Evolutionary conservation across 768 basidiomycete species (phyloP), one percentile per base, ranked within the genome.

Genomic region (Rhizopogon sp.): DNA sequence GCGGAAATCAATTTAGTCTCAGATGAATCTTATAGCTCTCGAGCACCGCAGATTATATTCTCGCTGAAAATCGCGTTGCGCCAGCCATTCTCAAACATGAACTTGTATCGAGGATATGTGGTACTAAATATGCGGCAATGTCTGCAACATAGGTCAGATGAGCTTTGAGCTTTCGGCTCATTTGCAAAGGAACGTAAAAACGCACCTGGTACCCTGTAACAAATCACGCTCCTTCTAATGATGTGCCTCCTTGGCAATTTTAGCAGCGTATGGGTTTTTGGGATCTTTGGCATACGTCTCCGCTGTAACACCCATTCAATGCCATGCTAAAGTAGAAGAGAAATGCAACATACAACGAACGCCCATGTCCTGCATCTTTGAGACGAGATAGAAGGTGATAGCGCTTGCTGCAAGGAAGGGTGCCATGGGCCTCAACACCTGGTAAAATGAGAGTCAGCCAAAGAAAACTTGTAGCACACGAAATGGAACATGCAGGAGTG

Each of bases 251-350:
- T 81, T 83, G 52, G 90, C 87, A 54, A 91, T 82, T 65, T 87
- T 80, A 22, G 83, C 83, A 9, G 85, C 87, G 71, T 90, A 89
- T 39, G 90, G 90, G 78, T 93, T 93, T 66, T 83, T 83, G 35
- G 90, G 82, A 68, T 92, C 87, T 62, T 83, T 85, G 60, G 82
- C 81, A 68, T 80, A 90, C 64, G 77, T 70, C 58, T 80, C 79
- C 56, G 88, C 89, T 89, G 56, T 25, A 55, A 40, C 50, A 39
- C 41, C 33, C 20, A 3, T 22, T 61, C 31, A 66, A 6, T 43
- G 31, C n/a, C n/a, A 13, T 7, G 42, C 25, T 22, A 35, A 52
- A 50, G 22, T 55, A 35, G 49, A 52, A 11, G 25, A 4, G 10
- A 39, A 46, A 11, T 2, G 33, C 16, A 1, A 84, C 90, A 66